Evolutionary conservation across 1,139 yeast genomes (phyloP), one percentile per base, ranked within the genome.

Genomic region (Diutina pseudorugosa): DNA sequence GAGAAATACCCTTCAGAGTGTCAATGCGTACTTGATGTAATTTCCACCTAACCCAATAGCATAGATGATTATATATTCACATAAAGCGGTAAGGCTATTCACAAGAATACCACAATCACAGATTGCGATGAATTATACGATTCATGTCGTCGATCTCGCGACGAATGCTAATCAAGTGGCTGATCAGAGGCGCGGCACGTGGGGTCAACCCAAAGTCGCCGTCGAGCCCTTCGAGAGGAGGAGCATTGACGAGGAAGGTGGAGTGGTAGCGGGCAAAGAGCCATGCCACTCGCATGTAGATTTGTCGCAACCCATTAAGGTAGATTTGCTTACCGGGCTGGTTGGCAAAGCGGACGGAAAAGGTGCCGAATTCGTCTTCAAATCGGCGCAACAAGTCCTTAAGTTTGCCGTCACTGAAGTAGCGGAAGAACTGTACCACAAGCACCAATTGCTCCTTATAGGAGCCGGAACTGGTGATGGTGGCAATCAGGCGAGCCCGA

Each of bases 1-100:
- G 55, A 69, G 96, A 52, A 81, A 86, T 27, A 84, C 94, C 0
- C 67, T 88, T 45, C 93, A 85, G 58, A 77, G 85, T 54, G 75
- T 83, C 3, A 82, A 82, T 57, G 65, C 77, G 12, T 75, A 61
- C 57, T 57, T 79, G 51, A 65, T 67, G 66, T 47, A 11, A 47
- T 8, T 18, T 18, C 16, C 4, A n/a, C n/a, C n/a, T n/a, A n/a
- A n/a, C n/a, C n/a, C n/a, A n/a, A n/a, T 41, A 19, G 4, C 12
- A 20, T 41, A 41, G n/a, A 20, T 41, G 45, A 41, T n/a, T 4
- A 23, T 23, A 23, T 23, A 23, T 23, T 4, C 25, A 23, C 25
- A 23, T 7, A 23, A 23, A 23, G 7, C 25, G 36, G 12, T 30
- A 11, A n/a, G n/a, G 36, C n/a, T 30, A 30, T 30, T 30, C n/a